Conservation (phyloP, 805 yeast species). For the Danielia oregonensis region DNA sequence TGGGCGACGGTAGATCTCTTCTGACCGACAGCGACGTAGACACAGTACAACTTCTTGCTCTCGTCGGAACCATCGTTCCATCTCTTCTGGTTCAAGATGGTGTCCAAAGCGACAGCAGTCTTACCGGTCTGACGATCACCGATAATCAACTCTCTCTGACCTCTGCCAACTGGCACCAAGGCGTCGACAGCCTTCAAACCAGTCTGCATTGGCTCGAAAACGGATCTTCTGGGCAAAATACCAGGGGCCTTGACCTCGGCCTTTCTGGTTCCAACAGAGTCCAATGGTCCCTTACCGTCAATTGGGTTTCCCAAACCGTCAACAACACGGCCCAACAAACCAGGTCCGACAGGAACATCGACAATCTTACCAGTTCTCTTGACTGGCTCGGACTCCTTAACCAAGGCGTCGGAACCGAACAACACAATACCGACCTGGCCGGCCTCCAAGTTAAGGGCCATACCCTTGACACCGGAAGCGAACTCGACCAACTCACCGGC, state of each 20-base stretch:
- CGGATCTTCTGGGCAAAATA: slow-evolving; percentile 98
- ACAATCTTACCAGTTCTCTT: slow-evolving; percentile 99
- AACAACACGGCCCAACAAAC: slow-evolving; percentile 96
- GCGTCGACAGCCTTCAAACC: slow-evolving; percentile 99
- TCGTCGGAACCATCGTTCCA: slow-evolving; percentile 96
- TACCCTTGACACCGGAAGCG: slow-evolving; percentile 99
- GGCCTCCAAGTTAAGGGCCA: slow-evolving; percentile 99
- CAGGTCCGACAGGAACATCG: slow-evolving; percentile 98
- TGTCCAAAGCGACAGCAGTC: slow-evolving; percentile 98
- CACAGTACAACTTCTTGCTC: slow-evolving; percentile 98
- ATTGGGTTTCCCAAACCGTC: slow-evolving; percentile 99
- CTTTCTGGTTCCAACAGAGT: slow-evolving; percentile 78
- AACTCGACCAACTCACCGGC: slow-evolving; percentile 99
- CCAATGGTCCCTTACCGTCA: slow-evolving; percentile 99
- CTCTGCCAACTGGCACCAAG: slow-evolving; percentile 99
- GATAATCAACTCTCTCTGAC: slow-evolving; percentile 99
- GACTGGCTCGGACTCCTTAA: slow-evolving; percentile 99
- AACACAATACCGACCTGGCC: slow-evolving; percentile 99
- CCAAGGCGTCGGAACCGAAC: slow-evolving; percentile 98
- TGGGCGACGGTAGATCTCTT: slow-evolving; percentile 99
- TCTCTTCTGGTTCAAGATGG: slow-evolving; percentile 98
- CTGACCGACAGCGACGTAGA: slow-evolving; percentile 99
- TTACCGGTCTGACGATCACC: slow-evolving; percentile 99
- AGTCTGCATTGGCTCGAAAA: slow-evolving; percentile 99
- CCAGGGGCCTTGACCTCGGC: slow-evolving; percentile 99